Percentiles rank a stretch among this genome's conserved stretches.
phyloP scores from a whole-genome alignment of 2,329 filamentous ascomycete species.

The Colletotrichum sp. region DNA sequence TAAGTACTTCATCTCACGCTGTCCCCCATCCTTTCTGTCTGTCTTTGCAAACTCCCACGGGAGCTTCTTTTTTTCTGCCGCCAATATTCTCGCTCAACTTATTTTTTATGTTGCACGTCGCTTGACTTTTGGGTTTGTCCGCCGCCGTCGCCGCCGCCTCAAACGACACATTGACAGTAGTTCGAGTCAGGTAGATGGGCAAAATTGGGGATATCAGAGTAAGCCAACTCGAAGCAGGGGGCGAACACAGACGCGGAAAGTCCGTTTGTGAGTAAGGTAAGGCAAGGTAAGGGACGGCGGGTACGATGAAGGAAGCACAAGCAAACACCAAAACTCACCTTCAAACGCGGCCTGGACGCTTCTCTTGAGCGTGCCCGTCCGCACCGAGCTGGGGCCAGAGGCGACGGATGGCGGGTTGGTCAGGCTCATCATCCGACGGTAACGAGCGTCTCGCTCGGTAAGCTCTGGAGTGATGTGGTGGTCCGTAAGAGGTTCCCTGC shows the following conservation, averaged over 20 bases:
- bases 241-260: not conserved
- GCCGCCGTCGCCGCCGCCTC: not conserved
- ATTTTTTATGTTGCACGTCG: not conserved
- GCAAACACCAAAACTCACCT: conserved; percentile 46
- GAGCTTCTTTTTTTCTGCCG: not conserved
- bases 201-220: not conserved
- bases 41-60: not conserved
- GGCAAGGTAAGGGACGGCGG: not conserved
- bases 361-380: conserved; percentile 55
- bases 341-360: conserved; percentile 67
- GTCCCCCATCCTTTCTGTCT: not conserved
- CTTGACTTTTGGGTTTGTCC: not conserved
- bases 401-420: conserved; percentile 58
- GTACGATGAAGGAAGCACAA: not conserved
- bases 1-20: not conserved
- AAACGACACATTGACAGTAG: conserved; percentile 4
- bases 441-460: not conserved
- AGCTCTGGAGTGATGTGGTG: not conserved
- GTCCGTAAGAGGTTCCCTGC: not conserved
- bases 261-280: not conserved
- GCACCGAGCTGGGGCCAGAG: conserved; percentile 52
- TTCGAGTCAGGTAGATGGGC: conserved; percentile 10
- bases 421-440: conserved; percentile 49
- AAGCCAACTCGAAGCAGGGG: not conserved
- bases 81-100: not conserved